Percentiles rank a stretch among this genome's conserved stretches.
Evolutionary conservation across 441 rosid genomes (phyloP).

Genomic region (Capsella rubella): DNA sequence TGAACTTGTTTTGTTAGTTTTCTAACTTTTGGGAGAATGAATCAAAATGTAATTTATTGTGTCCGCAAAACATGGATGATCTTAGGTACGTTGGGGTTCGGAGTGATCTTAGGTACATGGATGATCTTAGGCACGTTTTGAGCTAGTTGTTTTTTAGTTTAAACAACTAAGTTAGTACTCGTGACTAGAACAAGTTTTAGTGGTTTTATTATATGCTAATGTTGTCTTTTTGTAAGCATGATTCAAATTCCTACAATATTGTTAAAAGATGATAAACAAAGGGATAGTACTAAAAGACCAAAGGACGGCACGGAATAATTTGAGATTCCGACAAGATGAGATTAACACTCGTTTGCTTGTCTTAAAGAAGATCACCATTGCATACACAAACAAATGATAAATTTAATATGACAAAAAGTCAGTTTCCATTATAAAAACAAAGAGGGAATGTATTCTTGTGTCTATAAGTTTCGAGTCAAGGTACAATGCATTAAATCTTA

Average conservation of each 20-base stretch:
- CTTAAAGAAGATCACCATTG: conserved; percentile 48
- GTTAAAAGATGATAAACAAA: not conserved
- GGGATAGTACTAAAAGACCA: conserved; percentile 25
- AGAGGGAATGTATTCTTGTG: not conserved
- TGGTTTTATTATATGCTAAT: not conserved
- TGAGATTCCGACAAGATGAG: conserved; percentile 58
- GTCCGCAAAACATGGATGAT: conserved; percentile 24
- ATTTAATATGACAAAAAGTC: not conserved
- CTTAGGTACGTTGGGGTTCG: no score
- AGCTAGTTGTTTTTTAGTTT: not conserved
- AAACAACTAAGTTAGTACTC: not conserved
- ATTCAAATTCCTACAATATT: not conserved
- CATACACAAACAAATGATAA: conserved; percentile 9
- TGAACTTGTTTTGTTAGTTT: conserved; percentile 18
- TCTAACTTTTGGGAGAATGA: not conserved
- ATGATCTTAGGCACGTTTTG: not conserved
- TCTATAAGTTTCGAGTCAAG: not conserved
- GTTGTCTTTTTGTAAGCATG: not conserved
- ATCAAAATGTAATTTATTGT: not conserved
- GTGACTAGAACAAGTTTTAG: not conserved
- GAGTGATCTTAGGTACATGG: not conserved
- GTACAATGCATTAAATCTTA: conserved; percentile 1
- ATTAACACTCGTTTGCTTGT: conserved; percentile 57
- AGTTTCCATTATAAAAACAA: not conserved
- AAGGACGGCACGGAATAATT: conserved; percentile 46